Percentiles rank a stretch among this genome's conserved stretches.
phyloP scores from a whole-genome alignment of 176 grass and related monocot genomes.

The Aegilops speltoides region DNA sequence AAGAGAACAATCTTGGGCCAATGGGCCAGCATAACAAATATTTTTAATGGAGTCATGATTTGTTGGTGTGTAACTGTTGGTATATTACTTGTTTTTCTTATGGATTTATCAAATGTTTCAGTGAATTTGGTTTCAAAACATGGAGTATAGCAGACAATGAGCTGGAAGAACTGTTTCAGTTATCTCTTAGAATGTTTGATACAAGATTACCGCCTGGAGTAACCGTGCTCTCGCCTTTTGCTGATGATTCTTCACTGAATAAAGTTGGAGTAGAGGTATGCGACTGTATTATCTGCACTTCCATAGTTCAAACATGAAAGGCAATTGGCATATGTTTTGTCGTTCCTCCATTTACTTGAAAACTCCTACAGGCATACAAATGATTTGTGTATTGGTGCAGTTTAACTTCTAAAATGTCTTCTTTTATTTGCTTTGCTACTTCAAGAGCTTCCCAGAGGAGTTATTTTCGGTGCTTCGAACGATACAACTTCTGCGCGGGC shows the following conservation, averaged over 20 bases:
- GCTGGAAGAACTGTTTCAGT: slow-evolving; percentile 60
- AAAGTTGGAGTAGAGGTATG: slow-evolving; percentile 82
- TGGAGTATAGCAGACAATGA: slow-evolving; percentile 54
- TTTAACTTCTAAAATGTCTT: slow-evolving; percentile 7
- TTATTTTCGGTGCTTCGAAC: slow-evolving; percentile 82
- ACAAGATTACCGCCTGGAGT: slow-evolving; percentile 94
- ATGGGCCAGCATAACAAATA: background rate
- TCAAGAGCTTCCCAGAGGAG: slow-evolving; percentile 89
- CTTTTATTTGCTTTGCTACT: background rate
- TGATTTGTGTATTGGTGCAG: background rate
- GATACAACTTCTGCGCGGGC: slow-evolving; percentile 82
- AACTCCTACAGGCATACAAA: background rate
- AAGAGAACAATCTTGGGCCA: background rate
- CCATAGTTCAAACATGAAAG: background rate
- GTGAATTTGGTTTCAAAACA: slow-evolving; percentile 84
- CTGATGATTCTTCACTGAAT: slow-evolving; percentile 71
- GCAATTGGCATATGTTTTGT: background rate
- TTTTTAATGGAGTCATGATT: background rate
- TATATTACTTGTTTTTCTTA: slow-evolving; percentile 14
- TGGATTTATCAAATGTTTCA: slow-evolving; percentile 42
- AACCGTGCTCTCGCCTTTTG: slow-evolving; percentile 73
- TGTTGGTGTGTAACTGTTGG: background rate
- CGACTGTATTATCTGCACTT: background rate
- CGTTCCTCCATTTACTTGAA: slow-evolving; percentile 20
- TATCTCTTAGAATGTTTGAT: slow-evolving; percentile 88